These are phyloP conservation scores for Colletotrichum karsti DNA, from an alignment of 2,329 filamentous ascomycete species.

Conservation along the genomic window DNA sequence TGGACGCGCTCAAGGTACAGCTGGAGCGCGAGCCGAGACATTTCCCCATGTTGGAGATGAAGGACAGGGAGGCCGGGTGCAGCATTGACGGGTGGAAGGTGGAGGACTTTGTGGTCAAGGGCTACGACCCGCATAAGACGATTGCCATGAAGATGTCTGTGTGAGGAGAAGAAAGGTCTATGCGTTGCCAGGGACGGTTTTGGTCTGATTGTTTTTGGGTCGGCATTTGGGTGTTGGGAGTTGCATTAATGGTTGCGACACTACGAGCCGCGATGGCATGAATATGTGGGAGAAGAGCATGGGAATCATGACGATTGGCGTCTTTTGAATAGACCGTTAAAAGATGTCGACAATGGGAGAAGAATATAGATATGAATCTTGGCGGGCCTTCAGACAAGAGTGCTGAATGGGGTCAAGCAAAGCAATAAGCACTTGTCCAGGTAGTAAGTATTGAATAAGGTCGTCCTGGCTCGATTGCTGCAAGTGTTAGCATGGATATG, in stretches of 20 bases:
- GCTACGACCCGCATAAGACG: slow-evolving; percentile 88
- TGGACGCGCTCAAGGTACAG: slow-evolving; percentile 86
- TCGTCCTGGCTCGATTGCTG: neutral
- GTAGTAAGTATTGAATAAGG: neutral
- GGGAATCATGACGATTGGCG: neutral
- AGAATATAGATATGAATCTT: neutral
- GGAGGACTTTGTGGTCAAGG: slow-evolving; percentile 87
- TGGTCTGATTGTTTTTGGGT: slow-evolving; percentile 3
- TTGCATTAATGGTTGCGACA: slow-evolving; percentile 26
- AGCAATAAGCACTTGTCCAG: no score
- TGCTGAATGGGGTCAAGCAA: no score
- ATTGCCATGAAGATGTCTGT: slow-evolving; percentile 99
- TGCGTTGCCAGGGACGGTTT: neutral
- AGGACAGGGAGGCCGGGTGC: slow-evolving; percentile 65
- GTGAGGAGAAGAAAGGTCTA: slow-evolving; percentile 41
- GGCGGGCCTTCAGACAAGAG: neutral
- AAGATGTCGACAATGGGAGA: neutral
- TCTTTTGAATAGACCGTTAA: neutral
- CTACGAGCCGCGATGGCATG: slow-evolving; percentile 7
- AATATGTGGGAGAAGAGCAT: slow-evolving; percentile 17
- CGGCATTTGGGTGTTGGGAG: slow-evolving; percentile 13
- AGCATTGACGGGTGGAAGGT: slow-evolving; percentile 90
- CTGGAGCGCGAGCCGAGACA: slow-evolving; percentile 79
- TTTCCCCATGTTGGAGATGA: slow-evolving; percentile 83
- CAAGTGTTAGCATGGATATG: neutral